These are phyloP conservation scores for Termitomyces eurrhizus DNA, from an alignment of 768 basidiomycete species.

Conservation along the genomic window DNA sequence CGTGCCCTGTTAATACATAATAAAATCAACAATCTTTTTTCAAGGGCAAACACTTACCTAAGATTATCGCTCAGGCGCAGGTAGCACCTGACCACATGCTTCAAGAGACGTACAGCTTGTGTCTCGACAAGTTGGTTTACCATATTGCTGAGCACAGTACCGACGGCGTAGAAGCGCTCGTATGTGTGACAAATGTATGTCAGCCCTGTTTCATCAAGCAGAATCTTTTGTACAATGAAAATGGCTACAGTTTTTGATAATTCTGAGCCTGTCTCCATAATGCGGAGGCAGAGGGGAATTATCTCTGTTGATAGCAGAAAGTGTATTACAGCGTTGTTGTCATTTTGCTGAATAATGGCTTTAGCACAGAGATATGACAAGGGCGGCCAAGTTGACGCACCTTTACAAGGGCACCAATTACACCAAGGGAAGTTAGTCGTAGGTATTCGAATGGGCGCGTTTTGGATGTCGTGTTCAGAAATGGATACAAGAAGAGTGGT, in stretches of 20 bases:
- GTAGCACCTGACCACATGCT: constrained; percentile 98
- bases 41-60: constrained; percentile 48
- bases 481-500: constrained; percentile 97
- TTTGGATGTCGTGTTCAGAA: constrained; percentile 98
- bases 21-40: neutral
- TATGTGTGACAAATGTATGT: constrained; percentile 99
- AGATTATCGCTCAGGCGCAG: constrained; percentile 93
- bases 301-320: constrained; percentile 99
- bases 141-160: constrained; percentile 98
- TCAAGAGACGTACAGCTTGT: constrained; percentile 92
- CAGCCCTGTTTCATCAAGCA: constrained; percentile 95
- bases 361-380: neutral
- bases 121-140: constrained; percentile 97
- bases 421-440: constrained; percentile 97
- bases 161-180: constrained; percentile 98
- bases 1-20: constrained; percentile 60
- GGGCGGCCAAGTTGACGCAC: constrained; percentile 34
- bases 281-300: constrained; percentile 96
- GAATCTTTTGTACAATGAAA: constrained; percentile 98
- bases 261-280: constrained; percentile 99
- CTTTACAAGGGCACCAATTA: constrained; percentile 98
- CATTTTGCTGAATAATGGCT: constrained; percentile 77
- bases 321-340: constrained; percentile 98
- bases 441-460: constrained; percentile 99
- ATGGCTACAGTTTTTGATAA: constrained; percentile 99